These are phyloP conservation scores for Phlebiopsis gigantea DNA, from an alignment of 768 basidiomycete genomes.

Conservation along the genomic window DNA sequence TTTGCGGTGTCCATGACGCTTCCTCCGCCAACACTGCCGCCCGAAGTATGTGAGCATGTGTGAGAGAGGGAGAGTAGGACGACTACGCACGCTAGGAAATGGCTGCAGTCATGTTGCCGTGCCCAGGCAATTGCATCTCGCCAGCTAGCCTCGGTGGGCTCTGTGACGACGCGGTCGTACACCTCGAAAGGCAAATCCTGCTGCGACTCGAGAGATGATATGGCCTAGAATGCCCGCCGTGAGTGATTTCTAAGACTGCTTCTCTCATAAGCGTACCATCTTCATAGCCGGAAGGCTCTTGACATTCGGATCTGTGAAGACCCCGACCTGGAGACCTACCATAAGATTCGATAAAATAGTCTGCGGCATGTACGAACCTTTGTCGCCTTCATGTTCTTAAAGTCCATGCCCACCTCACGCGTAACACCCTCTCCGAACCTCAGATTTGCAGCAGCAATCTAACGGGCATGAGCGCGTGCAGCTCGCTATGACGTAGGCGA, in stretches of 20 bases:
- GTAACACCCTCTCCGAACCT: constrained; percentile 91
- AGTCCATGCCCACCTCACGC: constrained; percentile 86
- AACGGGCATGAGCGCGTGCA: neutral
- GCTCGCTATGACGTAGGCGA: neutral
- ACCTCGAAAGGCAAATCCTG: constrained; percentile 74
- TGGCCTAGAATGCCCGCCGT: constrained; percentile 40
- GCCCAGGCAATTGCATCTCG: constrained; percentile 86
- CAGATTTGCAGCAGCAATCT: constrained; percentile 85
- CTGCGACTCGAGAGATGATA: constrained; percentile 77
- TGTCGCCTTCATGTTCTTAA: constrained; percentile 88
- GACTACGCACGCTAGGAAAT: constrained; percentile 88
- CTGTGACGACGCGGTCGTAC: constrained; percentile 76
- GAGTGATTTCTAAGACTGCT: no score
- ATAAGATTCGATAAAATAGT: neutral
- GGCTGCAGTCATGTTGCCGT: constrained; percentile 81
- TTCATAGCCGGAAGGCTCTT: constrained; percentile 79
- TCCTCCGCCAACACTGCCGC: constrained; percentile 79
- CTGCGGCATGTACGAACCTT: constrained; percentile 45
- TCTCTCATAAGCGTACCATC: constrained; percentile 60
- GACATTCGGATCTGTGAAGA: constrained; percentile 89
- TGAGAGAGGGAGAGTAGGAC: neutral
- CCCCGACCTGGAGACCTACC: constrained; percentile 65
- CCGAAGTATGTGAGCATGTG: neutral
- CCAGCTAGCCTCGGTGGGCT: constrained; percentile 92
- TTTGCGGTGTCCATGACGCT: constrained; percentile 96